Base-by-base conservation (phyloP, 1,139 yeast genomes). In the Nematodospora anomalae region DNA sequence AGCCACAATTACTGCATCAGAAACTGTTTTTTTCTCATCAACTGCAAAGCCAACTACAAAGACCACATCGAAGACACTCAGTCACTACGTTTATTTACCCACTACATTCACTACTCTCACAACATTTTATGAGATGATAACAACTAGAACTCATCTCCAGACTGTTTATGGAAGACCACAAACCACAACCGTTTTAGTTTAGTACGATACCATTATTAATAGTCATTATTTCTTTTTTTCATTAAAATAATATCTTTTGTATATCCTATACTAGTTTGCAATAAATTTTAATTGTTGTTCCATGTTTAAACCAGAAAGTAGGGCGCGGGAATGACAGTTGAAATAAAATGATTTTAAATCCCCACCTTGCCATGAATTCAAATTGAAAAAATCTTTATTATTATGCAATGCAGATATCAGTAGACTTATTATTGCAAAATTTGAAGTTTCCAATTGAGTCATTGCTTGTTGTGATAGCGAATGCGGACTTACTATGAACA, bases 381-480 rank as follows among this genome's bases (percentile, higher is more conserved):
- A 33, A 28, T 64, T 59, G 49, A 68, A 77, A 3, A 60, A 55
- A 16, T 63, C 61, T 22, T 32, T 33, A 2, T 11, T 28, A 40
- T 34, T 50, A 28, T 52, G 58, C 43, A 52, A 52, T 14, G 67
- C 64, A 1, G 65, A 54, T 22, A 79, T 57, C 35, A 72, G 69
- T 5, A 73, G 58, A 50, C 71, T 81, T 3, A 80, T 60, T 39
- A 83, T 53, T 2, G 92, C 89, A 32, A 79, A 60, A 11, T 60
- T 56, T n/a, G 76, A 53, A 10, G 64, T 62, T 42, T 82, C 78
- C 45, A 83, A 67, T 37, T 80, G 79, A 5, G 63, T 60, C 26
- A 74, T 59, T 0, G 83, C 89, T 41, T 80, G 83, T 26, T 66
- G 55, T 0, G 94, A 81, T 33, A 83, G 64, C 2, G 74, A 66